Percentiles rank a stretch among this genome's conserved stretches.
Evolutionary conservation across 352 stramenopile genomes (phyloP).

Genomic region (Globisporangium recalcitrans): DNA sequence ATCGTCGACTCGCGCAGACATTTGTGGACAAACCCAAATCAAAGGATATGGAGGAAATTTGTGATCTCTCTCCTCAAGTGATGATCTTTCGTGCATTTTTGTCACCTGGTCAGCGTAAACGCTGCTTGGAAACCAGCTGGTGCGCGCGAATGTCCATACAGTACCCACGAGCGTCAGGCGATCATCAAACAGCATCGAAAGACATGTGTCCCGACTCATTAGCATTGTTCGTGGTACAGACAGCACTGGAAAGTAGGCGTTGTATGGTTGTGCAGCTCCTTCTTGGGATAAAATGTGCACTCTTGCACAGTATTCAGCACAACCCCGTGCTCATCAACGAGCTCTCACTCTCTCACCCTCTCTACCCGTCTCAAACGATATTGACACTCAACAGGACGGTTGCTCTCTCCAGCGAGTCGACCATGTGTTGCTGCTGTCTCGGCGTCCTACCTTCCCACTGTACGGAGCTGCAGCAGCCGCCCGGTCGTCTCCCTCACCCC

Average conservation of each 20-base stretch:
- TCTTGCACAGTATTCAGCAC: neutral
- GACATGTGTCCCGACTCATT: neutral
- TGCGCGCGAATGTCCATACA: neutral
- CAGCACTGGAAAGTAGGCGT: neutral
- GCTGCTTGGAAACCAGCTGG: neutral
- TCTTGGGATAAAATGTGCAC: neutral
- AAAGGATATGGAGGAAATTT: too few species aligned
- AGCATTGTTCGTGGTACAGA: neutral
- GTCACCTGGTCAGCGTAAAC: neutral
- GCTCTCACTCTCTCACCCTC: too few species aligned
- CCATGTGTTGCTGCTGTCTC: too few species aligned
- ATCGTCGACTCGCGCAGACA: too few species aligned
- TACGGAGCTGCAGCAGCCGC: neutral
- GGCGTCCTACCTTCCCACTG: neutral
- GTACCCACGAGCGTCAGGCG: neutral
- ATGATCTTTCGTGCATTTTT: too few species aligned
- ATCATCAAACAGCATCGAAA: neutral
- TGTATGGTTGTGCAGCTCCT: neutral
- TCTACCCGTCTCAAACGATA: neutral
- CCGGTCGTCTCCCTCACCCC: neutral
- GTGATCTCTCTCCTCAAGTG: too few species aligned
- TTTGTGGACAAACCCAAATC: too few species aligned
- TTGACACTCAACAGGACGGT: neutral
- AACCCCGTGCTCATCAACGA: neutral
- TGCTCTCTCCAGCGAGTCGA: neutral